Evolutionary conservation across 345 rosid species (phyloP), one percentile per base, ranked within the genome.

Genomic region (Arabidopsis suecica): DNA sequence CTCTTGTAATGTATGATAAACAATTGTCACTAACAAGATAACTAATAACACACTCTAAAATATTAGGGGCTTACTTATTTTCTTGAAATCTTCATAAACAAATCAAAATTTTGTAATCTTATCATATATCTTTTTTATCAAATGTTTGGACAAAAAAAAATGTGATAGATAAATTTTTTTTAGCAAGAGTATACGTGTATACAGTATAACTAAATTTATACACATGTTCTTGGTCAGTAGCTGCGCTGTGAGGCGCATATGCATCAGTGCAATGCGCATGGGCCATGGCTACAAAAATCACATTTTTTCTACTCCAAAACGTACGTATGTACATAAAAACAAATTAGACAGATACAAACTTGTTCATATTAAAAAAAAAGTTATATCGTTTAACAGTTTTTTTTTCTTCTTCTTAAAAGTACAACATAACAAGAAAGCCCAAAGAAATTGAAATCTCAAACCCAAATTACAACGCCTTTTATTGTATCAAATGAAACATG

Each of bases 401-500:
- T 44, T 66, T 44, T 58, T 20, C 3, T 5, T 12, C 4, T 58
- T 68, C 68, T 30, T 50, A 20, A 41, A 49, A 33, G 2, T 40
- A 68, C 55, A 67, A 18, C 73, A 40, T 20, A 28, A 75, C 38
- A 54, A 25, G 16, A 55, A 68, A 55, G 41, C 50, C 60, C 11
- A 55, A 28, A 41, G 40, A 68, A 55, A 41, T 40, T 41, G 42
- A 55, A 12, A 54, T 41, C 16, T 11, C 20, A 64, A 73, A 73
- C 65, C 56, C 40, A 73, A 65, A 73, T 16, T 14, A 47, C 72
- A 47, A 16, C 8, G 18, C 33, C 51, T 67, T 66, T 74, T 67
- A 67, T 75, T 75, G 78, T 58, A 67, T 65, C 64, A 76, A 51
- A 20, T 54, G 11, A 53, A 20, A 68, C 45, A 22, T 20, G 73